Base-by-base conservation (phyloP, 2,329 filamentous ascomycete genomes). In the Aphanoascus verrucosus region DNA sequence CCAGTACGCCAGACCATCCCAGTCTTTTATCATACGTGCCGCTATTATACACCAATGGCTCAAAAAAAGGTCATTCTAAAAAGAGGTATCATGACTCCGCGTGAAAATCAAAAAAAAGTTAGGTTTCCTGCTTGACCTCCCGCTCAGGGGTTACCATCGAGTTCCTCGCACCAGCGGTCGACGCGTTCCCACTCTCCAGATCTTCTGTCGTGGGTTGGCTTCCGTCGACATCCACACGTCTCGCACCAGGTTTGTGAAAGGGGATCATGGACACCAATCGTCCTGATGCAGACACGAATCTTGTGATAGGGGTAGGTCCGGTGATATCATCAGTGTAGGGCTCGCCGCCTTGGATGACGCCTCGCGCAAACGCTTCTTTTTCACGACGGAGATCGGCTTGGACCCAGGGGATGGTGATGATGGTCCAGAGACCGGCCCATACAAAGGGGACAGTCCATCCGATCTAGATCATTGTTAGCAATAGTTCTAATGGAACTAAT, bases 371-470 rank as follows among this genome's bases (percentile, higher is more conserved):
- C 1, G 68, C 67, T 37, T 68, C 61, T 53, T 69, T 73, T 57
- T 75, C 73, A 14, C 67, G 69, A 46, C 70, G 67, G 37, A 75
- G 66, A 42, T 73, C 69, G 51, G 67, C 66, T 53, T 72, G 68
- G 1, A 74, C 70, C 72, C 72, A 75, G 6, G 68, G 67, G 46
- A 74, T 71, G 17, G 72, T 73, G 49, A 75, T 71, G 9, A 72
- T 48, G 0, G 67, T 68, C 72, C 73, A 74, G 15, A 74, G 49
- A 14, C 58, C 62, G 5, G 68, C 67, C 70, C 71, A 74, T 34
- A 67, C 62, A 46, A 72, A 72, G 0, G 71, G 71, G 15, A 73
- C 63, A 35, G 64, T 58, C 71, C 72, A 70, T 58, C 72, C 72
- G 62, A 70, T 51, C 67, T 69, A 55, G 15, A 47, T 32, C 11